phyloP scores from a whole-genome alignment of 768 basidiomycete genomes.

The Suillus lakei region DNA sequence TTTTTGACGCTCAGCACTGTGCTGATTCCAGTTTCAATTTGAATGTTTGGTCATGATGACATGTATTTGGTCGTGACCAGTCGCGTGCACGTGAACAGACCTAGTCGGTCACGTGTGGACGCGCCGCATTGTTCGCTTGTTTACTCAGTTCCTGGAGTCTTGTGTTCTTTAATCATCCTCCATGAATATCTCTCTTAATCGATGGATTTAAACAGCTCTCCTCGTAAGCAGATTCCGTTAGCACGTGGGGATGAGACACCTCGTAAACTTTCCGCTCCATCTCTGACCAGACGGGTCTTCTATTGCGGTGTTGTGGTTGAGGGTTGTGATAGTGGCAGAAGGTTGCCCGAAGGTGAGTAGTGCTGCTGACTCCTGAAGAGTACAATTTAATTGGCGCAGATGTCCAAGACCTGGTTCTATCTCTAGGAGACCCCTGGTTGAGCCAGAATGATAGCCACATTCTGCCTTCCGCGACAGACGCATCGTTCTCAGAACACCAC shows the following conservation, averaged over 20 bases:
- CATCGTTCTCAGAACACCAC: conserved; percentile 42
- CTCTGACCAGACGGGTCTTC: conserved; percentile 79
- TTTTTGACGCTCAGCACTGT: neutral
- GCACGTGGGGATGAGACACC: conserved; percentile 69
- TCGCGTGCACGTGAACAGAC: conserved; percentile 6
- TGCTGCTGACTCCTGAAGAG: neutral
- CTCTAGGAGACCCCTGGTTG: conserved; percentile 70
- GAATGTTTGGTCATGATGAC: too few relatives aligned
- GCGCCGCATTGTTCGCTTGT: conserved; percentile 3
- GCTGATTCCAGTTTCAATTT: neutral
- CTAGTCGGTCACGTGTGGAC: conserved; percentile 10
- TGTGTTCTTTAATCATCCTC: conserved; percentile 1
- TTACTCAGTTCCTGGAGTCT: neutral
- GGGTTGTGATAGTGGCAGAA: conserved; percentile 71
- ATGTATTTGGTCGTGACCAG: neutral
- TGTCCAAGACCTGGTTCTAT: conserved; percentile 77
- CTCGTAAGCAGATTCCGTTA: conserved; percentile 75
- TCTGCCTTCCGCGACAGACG: conserved; percentile 45
- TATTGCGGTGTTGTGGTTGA: conserved; percentile 92
- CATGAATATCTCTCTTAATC: conserved; percentile 5
- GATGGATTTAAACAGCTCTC: conserved; percentile 73
- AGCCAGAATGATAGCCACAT: conserved; percentile 54
- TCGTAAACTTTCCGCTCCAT: conserved; percentile 42
- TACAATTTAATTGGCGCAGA: conserved; percentile 47
- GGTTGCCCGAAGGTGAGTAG: conserved; percentile 66